Conservation (phyloP, 2,329 filamentous ascomycete species). For the Pochonia chlamydosporia region DNA sequence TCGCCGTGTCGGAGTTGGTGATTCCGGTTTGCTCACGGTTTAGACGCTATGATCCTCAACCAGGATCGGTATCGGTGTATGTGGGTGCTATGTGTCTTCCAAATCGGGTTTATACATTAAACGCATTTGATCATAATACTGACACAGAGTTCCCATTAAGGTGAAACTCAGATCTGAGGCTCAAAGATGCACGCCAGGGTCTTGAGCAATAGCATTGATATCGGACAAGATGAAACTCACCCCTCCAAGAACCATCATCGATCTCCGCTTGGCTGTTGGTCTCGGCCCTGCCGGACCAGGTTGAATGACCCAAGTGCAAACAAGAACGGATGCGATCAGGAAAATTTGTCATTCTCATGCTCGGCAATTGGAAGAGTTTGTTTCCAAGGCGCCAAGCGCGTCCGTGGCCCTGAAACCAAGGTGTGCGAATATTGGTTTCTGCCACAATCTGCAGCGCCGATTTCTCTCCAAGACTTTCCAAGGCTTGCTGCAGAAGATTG, state of each 20-base stretch:
- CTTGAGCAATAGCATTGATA: neutral
- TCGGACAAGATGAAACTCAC: neutral
- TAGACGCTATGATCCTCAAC: no score
- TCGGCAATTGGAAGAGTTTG: neutral
- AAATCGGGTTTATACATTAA: neutral
- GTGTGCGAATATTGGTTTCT: neutral
- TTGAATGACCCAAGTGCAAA: neutral
- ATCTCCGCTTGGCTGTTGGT: neutral
- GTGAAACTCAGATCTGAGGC: neutral
- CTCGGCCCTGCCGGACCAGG: neutral
- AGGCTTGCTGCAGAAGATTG: no score
- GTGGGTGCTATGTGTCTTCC: neutral
- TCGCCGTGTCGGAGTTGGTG: no score
- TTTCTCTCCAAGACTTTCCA: neutral
- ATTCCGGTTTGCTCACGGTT: no score
- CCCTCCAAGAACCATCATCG: neutral
- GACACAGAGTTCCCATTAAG: neutral
- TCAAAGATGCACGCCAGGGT: neutral
- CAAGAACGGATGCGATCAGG: neutral
- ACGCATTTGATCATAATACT: neutral
- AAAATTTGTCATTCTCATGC: neutral
- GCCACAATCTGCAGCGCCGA: neutral
- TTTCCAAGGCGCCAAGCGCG: neutral
- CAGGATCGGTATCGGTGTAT: neutral
- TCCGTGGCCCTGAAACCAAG: neutral